phyloP scores from a whole-genome alignment of 129 eudicot genomes.

The Oenanthe sinensis region DNA sequence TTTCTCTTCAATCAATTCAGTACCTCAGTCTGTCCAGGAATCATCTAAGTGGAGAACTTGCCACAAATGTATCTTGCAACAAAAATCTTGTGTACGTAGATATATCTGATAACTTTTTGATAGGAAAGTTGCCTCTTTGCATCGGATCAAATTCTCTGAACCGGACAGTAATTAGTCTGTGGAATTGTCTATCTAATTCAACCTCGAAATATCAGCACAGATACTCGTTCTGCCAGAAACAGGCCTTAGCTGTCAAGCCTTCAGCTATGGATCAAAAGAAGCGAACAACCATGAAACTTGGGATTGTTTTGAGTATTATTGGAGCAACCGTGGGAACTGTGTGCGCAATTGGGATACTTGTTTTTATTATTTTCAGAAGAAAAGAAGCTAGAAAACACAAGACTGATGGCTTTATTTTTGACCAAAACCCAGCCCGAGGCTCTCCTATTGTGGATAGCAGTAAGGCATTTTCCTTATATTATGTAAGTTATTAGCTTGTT shows the following conservation, averaged over 20 bases:
- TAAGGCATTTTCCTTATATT: slow-evolving; percentile 11
- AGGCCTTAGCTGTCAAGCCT: slow-evolving; percentile 80
- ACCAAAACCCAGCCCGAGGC: slow-evolving; percentile 30
- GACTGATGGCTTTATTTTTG: slow-evolving; percentile 47
- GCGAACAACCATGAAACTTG: slow-evolving; percentile 43
- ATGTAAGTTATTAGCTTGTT: not conserved
- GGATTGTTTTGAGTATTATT: slow-evolving; percentile 67
- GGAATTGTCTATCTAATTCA: slow-evolving; percentile 64
- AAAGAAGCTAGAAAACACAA: slow-evolving; percentile 23
- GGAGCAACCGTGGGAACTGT: slow-evolving; percentile 53
- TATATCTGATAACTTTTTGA: slow-evolving; percentile 69
- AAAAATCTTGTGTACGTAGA: slow-evolving; percentile 47
- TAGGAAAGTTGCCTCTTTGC: slow-evolving; percentile 72
- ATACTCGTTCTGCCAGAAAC: slow-evolving; percentile 44
- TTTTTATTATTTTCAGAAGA: slow-evolving; percentile 42
- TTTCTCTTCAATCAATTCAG: slow-evolving; percentile 53
- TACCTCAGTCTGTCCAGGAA: slow-evolving; percentile 56
- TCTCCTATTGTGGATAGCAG: slow-evolving; percentile 43
- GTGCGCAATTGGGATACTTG: no score
- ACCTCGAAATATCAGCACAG: slow-evolving; percentile 60
- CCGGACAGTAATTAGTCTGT: slow-evolving; percentile 45
- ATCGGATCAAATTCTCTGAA: slow-evolving; percentile 36
- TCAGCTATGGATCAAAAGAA: slow-evolving; percentile 26
- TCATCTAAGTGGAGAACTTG: slow-evolving; percentile 68
- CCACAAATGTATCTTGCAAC: slow-evolving; percentile 40